These are phyloP conservation scores for Leccinum imitatum DNA, from an alignment of 768 basidiomycete genomes.

Conservation along the genomic window DNA sequence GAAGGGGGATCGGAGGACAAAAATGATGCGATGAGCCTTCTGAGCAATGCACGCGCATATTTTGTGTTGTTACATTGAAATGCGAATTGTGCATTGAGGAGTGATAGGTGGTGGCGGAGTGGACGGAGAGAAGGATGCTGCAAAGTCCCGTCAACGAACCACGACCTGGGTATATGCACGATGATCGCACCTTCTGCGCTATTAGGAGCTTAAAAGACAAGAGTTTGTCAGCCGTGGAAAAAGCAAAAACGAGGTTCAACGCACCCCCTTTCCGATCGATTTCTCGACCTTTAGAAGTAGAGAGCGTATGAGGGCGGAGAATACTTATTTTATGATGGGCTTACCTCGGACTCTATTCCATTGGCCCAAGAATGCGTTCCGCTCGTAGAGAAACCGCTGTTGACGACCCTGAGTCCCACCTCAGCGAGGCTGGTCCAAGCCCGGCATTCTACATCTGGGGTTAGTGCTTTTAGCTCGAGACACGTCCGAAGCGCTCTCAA, in stretches of 20 bases:
- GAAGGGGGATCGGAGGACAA: conserved; percentile 50
- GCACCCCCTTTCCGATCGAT: conserved; percentile 67
- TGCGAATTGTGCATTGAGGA: conserved; percentile 59
- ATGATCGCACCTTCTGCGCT: conserved; percentile 53
- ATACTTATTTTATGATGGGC: background rate
- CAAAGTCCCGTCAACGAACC: conserved; percentile 4
- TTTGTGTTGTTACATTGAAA: conserved; percentile 50
- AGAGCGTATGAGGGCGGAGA: background rate
- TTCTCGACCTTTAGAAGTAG: conserved; percentile 47
- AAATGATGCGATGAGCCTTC: conserved; percentile 51
- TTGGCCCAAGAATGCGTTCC: conserved; percentile 44
- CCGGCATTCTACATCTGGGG: conserved; percentile 61
- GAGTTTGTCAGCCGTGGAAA: background rate
- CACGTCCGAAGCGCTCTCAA: conserved; percentile 56
- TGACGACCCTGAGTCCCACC: conserved; percentile 57
- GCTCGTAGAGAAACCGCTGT: conserved; percentile 40
- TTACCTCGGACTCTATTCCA: conserved; percentile 57
- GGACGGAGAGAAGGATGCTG: conserved; percentile 66
- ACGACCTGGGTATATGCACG: conserved; percentile 8
- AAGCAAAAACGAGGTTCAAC: conserved; percentile 27
- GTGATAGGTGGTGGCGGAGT: conserved; percentile 57
- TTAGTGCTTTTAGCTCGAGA: conserved; percentile 48
- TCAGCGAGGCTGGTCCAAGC: conserved; percentile 73
- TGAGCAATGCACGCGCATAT: conserved; percentile 58
- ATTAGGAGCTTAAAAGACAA: conserved; percentile 43